phyloP scores from a whole-genome alignment of 495 filamentous ascomycete species.

The Cryomyces antarcticus region DNA sequence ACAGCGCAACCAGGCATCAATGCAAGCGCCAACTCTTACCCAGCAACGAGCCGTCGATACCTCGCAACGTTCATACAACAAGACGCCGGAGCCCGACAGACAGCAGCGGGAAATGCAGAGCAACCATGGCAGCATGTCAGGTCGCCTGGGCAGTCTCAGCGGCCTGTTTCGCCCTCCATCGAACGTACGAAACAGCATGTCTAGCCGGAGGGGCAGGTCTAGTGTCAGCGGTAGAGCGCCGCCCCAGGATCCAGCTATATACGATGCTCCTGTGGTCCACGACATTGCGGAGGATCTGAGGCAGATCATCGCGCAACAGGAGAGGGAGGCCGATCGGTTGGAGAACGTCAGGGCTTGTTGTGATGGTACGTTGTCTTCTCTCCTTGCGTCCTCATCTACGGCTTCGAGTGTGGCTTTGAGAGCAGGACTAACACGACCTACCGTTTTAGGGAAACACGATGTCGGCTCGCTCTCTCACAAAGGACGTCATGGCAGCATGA shows the following conservation, averaged over 20 bases:
- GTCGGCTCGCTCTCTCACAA: too few species aligned
- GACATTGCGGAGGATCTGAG: slow-evolving; percentile 68
- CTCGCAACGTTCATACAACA: slow-evolving; percentile 15
- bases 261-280: slow-evolving; percentile 47
- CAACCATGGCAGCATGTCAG: slow-evolving; percentile 10
- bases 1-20: slow-evolving; percentile 26
- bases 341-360: slow-evolving; percentile 96
- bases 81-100: not conserved
- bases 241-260: slow-evolving; percentile 21
- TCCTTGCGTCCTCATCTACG: not conserved
- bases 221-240: not conserved
- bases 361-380: slow-evolving; percentile 47
- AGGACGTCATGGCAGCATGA: too few species aligned
- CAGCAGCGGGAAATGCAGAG: not conserved
- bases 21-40: slow-evolving; percentile 14
- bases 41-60: slow-evolving; percentile 23
- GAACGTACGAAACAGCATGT: slow-evolving; percentile 10
- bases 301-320: slow-evolving; percentile 51
- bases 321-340: slow-evolving; percentile 51
- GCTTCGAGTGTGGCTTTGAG: too few species aligned
- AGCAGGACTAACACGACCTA: too few species aligned
- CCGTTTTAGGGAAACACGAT: too few species aligned
- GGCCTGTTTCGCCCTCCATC: slow-evolving; percentile 9
- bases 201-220: slow-evolving; percentile 10
- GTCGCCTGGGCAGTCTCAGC: slow-evolving; percentile 15